Conservation (phyloP, 768 basidiomycete genomes). For the Tulasnella sp. region DNA sequence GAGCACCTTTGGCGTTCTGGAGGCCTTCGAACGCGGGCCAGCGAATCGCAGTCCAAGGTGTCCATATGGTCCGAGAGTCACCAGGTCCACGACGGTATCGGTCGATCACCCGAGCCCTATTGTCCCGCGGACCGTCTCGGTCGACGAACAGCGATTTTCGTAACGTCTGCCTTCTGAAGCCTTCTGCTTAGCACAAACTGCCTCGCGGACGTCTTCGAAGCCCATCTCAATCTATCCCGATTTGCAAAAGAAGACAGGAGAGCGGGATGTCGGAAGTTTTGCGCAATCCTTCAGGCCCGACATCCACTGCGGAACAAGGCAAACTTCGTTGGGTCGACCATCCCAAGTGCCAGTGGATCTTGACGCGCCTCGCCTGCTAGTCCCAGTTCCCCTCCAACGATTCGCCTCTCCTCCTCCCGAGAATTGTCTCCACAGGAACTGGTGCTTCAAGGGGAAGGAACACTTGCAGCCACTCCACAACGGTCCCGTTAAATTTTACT, state of each 20-base stretch:
- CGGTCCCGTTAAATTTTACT: not conserved
- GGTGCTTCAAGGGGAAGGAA: not conserved
- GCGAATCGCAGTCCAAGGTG: not conserved
- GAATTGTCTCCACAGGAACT: not conserved
- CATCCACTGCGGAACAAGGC: constrained; percentile 1
- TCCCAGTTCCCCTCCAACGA: not conserved
- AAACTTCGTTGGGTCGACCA: not conserved
- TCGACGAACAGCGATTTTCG: constrained; percentile 12
- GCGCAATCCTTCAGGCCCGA: not conserved
- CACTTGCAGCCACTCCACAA: not conserved
- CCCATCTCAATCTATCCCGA: not conserved
- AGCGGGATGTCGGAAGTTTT: not conserved
- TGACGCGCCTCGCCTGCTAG: not conserved
- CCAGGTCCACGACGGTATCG: not conserved
- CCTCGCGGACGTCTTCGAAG: constrained; percentile 13
- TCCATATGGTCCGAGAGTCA: constrained; percentile 16
- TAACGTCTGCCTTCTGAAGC: not conserved
- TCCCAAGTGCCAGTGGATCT: not conserved
- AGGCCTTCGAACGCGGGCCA: constrained; percentile 12
- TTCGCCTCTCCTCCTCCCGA: not conserved
- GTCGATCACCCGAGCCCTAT: not conserved
- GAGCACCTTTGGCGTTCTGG: not conserved
- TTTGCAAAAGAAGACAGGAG: constrained; percentile 13
- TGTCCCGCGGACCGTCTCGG: constrained; percentile 3
- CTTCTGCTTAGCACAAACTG: not conserved